Conservation (phyloP, 1,139 yeast genomes). For the Protomyces inundatus region DNA sequence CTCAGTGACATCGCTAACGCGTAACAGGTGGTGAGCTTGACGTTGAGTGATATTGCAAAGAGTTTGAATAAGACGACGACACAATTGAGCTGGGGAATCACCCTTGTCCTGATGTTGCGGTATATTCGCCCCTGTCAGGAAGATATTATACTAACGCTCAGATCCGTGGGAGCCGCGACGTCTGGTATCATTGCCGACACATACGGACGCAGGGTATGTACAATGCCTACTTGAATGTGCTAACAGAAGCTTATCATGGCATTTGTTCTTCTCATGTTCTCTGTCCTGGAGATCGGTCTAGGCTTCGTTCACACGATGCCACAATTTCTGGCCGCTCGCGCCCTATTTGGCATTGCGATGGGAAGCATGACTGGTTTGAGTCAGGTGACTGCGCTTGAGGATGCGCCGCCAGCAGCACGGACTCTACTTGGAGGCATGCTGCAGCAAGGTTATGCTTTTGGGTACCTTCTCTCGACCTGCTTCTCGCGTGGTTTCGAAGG, state of each 20-base stretch:
- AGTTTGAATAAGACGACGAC: constrained; percentile 49
- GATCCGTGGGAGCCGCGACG: constrained; percentile 58
- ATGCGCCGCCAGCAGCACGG: constrained; percentile 60
- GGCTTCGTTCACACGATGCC: constrained; percentile 62
- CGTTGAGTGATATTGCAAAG: constrained; percentile 53
- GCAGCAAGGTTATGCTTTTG: constrained; percentile 71
- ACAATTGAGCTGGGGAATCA: constrained; percentile 64
- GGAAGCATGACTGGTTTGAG: constrained; percentile 69
- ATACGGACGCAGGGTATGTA: constrained; percentile 51
- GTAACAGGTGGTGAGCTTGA: constrained; percentile 37
- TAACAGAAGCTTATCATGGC: constrained; percentile 54
- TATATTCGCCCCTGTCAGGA: constrained; percentile 51
- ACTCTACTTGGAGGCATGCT: constrained; percentile 63
- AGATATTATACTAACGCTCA: constrained; percentile 41
- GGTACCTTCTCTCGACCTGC: constrained; percentile 52
- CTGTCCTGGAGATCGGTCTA: constrained; percentile 61
- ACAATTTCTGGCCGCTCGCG: constrained; percentile 62
- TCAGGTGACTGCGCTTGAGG: constrained; percentile 63
- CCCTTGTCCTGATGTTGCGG: constrained; percentile 54
- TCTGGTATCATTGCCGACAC: constrained; percentile 64
- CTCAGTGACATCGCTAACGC: too few relatives aligned
- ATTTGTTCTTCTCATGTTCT: constrained; percentile 49
- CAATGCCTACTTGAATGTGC: too few relatives aligned
- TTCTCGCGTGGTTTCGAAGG: constrained; percentile 60
- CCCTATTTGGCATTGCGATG: constrained; percentile 62